Percentiles rank a stretch among this genome's conserved stretches.
These are phyloP conservation scores for Jaltomata sinuosa DNA, from an alignment of 257 asterid species.

Conservation along the genomic window DNA sequence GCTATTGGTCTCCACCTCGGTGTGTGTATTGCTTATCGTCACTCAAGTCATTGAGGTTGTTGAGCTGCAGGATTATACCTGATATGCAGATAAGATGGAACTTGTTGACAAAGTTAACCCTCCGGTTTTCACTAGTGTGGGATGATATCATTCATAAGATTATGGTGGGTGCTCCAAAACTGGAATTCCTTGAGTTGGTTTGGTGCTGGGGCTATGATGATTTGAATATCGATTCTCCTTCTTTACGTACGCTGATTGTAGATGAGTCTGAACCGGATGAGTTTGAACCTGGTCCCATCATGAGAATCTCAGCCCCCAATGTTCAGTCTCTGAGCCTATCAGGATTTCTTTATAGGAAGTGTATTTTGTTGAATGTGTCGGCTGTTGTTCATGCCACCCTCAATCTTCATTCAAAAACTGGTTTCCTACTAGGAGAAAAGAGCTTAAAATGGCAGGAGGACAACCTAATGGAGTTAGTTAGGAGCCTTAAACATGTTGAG, in stretches of 20 bases:
- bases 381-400: background rate
- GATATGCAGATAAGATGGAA: background rate
- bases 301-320: constrained; percentile 3
- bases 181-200: background rate
- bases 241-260: background rate
- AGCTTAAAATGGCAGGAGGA: background rate
- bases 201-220: background rate
- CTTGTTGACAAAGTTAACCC: background rate
- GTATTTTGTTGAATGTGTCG: background rate
- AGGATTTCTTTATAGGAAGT: background rate
- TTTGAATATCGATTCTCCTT: background rate
- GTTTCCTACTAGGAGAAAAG: background rate
- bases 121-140: background rate
- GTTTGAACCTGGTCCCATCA: no score
- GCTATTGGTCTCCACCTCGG: background rate
- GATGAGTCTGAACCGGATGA: background rate
- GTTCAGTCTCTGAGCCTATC: background rate
- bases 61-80: background rate
- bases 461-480: background rate
- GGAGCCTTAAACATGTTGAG: background rate
- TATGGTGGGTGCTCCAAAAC: background rate
- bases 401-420: background rate
- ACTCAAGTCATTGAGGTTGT: background rate
- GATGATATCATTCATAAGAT: background rate
- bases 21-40: background rate